Base-by-base conservation (phyloP, 2,329 filamentous ascomycete species). In the Penicillium sp. region DNA sequence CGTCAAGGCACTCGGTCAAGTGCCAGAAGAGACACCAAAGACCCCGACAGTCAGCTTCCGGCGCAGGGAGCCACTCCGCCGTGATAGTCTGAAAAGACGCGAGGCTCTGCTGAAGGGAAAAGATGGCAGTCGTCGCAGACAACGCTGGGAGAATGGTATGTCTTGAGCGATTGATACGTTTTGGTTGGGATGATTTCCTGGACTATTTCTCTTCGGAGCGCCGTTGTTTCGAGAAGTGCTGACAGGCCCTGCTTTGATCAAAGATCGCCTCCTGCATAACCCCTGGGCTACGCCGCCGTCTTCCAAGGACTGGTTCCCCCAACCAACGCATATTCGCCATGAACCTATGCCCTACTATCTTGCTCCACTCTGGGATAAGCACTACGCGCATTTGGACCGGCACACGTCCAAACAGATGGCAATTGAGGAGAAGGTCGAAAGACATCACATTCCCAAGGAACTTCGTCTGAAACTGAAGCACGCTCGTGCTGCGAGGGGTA, bases 121-220 rank as follows among this genome's bases (percentile, higher is more conserved):
- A 69, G 93, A 97, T 77, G 94, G 94, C 38, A 94, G 88, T 70
- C 86, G 94, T 41, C 89, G 94, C 71, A 85, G 94, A 54, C 89
- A 94, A 70, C 86, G 94, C 60, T 98, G 93, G 93, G 95, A 99
- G 82, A 99, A 98, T 77, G 91, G 92, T 96, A 84, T 67, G 79
- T 70, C 56, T 31, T 49, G 44, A 61, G 51, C 41, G 50, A 35
- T 6, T 19, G 45, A 48, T 44, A 50, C 26, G n/a, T 46, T 41
- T 45, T 29, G 46, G 30, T 55, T 35, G 41, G 46, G 31, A 48
- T 23, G 23, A 44, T 61, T 21, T 49, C 31, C 51, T 53, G 11
- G 13, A 23, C 59, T 50, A 21, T 38, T 21, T 38, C 30, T 45
- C 45, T 35, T 55, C 30, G 8, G 41, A n/a, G 56, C 3, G 56